A percentile compares a stretch with the other conserved stretches of the same genome.
Conservation (phyloP, 345 rosid species). For the Raphanus raphanistrum region DNA sequence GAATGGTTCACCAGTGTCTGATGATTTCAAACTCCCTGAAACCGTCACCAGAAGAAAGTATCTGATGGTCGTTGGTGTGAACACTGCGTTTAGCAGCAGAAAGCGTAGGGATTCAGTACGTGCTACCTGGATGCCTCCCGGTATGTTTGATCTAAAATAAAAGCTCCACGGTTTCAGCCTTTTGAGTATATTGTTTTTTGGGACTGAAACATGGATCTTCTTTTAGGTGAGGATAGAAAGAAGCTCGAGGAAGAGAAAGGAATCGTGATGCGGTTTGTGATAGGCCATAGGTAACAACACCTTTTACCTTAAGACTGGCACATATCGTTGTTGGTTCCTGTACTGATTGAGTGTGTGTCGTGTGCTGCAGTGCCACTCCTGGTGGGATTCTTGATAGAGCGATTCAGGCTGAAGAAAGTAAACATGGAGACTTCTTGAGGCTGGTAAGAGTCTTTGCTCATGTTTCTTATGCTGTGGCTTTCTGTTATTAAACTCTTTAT, state of each 20-base stretch:
- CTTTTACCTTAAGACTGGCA: not conserved
- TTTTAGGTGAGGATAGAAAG: constrained; percentile 73
- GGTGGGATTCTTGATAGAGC: constrained; percentile 98
- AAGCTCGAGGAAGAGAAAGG: constrained; percentile 98
- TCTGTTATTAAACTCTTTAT: not conserved
- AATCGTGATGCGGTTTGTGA: constrained; percentile 87
- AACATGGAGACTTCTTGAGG: constrained; percentile 92
- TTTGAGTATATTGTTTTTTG: not conserved
- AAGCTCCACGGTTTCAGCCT: not conserved
- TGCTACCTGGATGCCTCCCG: constrained; percentile 97
- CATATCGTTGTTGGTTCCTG: not conserved
- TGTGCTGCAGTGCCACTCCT: constrained; percentile 64
- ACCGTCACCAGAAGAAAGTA: constrained; percentile 61
- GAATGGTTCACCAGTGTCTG: constrained; percentile 78
- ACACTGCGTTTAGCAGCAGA: constrained; percentile 94
- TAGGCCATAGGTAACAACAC: constrained; percentile 81
- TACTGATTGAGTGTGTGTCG: not conserved
- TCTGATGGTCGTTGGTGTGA: constrained; percentile 86
- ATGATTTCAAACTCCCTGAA: constrained; percentile 49
- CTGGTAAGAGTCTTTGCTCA: constrained; percentile 55
- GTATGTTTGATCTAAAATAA: constrained; percentile 41
- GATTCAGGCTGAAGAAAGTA: constrained; percentile 89
- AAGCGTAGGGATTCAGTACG: constrained; percentile 95
- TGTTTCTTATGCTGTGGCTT: constrained; percentile 10
- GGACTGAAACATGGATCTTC: constrained; percentile 14